Evolutionary conservation across 2,329 filamentous ascomycete species (phyloP), one percentile per base, ranked within the genome.

Genomic region (Sclerotinia spermophila): DNA sequence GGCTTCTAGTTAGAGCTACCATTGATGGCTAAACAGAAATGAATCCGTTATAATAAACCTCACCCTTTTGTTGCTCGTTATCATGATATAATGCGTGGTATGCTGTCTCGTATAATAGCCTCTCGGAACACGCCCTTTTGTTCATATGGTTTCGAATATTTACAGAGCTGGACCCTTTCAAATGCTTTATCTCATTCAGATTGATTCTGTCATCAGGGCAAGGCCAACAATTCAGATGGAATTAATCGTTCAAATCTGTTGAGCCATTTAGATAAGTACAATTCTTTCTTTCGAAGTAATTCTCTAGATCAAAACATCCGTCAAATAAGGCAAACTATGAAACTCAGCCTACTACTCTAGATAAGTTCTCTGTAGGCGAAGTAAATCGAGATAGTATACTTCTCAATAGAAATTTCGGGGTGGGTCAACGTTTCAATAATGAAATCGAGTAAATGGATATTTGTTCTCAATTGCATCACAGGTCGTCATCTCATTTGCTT

Each of bases 21-120:
- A 27, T 45, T 19, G 48, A 45, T 66, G 38, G 38, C 59, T 55
- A 56, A 17, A 58, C 68, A 69, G 59, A 69, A 69, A 44, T 69
- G 68, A 66, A 66, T 55, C 48, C 68, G 68, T 69, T 69, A 65
- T 65, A 69, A 65, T 48, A 65, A 65, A 42, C 17, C 44, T 5
- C 7, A 13, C 30, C 24, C 48, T 51, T 40, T 42, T 42, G 40
- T 15, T 53, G 45, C 33, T 51, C 30, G 17, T 30, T 68, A 42
- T 35, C 38, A 59, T 67, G 42, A 60, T 67, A 42, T 44, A 35
- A 24, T 51, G 2, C 27, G 7, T 44, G 27, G 5, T 33, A 30
- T 13, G n/a, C 42, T 45, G 13, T 44, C 27, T 8, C 5, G 13
- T 62, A 38, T 59, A 17, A 21, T 17, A 15, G 21, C 24, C 53